Conservation (phyloP, 2,329 filamentous ascomycete species). For the Trichoderma asperellum region DNA sequence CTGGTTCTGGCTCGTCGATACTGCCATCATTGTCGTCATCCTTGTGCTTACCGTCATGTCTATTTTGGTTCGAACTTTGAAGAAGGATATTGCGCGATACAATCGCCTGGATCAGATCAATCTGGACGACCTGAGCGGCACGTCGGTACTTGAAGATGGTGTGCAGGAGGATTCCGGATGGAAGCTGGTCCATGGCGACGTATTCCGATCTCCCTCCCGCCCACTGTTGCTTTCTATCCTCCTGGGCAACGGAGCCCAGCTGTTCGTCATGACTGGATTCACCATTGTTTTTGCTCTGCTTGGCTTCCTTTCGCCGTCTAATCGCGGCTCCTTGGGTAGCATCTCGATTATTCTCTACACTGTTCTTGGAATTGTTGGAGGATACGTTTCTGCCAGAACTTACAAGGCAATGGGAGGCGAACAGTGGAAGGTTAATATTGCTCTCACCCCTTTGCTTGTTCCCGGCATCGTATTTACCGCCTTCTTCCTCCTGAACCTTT, state of each 20-base stretch:
- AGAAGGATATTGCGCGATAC: slow-evolving; percentile 95
- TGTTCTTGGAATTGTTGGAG: slow-evolving; percentile 87
- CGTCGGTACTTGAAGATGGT: slow-evolving; percentile 80
- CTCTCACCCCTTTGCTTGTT: slow-evolving; percentile 81
- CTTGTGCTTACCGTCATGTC: slow-evolving; percentile 89
- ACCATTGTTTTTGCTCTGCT: slow-evolving; percentile 93
- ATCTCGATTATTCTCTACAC: slow-evolving; percentile 94
- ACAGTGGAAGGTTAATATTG: slow-evolving; percentile 92
- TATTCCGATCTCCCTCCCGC: slow-evolving; percentile 85
- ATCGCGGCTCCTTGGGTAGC: slow-evolving; percentile 89
- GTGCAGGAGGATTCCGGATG: slow-evolving; percentile 97
- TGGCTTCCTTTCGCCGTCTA: slow-evolving; percentile 93
- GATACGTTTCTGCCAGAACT: slow-evolving; percentile 84
- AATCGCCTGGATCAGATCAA: slow-evolving; percentile 92
- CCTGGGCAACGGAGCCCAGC: slow-evolving; percentile 89
- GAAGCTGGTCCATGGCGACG: slow-evolving; percentile 97
- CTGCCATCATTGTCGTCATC: slow-evolving; percentile 91
- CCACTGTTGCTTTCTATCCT: slow-evolving; percentile 85
- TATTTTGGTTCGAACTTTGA: slow-evolving; percentile 84
- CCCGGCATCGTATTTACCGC: slow-evolving; percentile 82
- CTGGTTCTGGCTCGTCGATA: slow-evolving; percentile 98
- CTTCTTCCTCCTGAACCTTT: slow-evolving; percentile 95
- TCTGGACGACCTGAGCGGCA: slow-evolving; percentile 84
- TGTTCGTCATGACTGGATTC: slow-evolving; percentile 96
- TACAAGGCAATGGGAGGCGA: slow-evolving; percentile 96